Evolutionary conservation across 371 early-diverging fungal species (phyloP), one percentile per base, ranked within the genome.

Genomic region (Blastocladiella emersonii): DNA sequence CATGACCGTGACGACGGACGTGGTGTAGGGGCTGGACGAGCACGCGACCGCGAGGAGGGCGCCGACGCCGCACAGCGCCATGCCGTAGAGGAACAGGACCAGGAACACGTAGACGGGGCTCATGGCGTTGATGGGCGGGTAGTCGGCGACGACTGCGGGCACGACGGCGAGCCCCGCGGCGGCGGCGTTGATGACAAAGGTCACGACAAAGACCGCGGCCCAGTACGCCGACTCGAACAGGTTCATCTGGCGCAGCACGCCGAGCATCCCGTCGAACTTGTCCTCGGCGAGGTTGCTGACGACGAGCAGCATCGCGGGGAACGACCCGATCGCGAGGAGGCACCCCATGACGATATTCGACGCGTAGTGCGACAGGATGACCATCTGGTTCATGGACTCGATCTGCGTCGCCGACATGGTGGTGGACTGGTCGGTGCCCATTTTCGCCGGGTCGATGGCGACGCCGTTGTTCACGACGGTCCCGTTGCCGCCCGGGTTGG

Each of bases 171-270:
- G 1, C 8, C 27, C 59, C 13, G 59, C 59, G 13, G 59, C 59
- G 17, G n/a, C 23, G 8, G 30, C 41, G 17, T n/a, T 25, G 15
- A 59, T 25, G 23, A 13, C 37, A 12, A 36, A 0, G 25, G 32
- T 37, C 27, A 59, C 32, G 15, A 30, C 17, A 3, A 17, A 17
- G 1, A 59, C 32, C 4, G 36, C 8, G 17, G 27, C 30, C 59
- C 59, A 59, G 17, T 59, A 59, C 13, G 35, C 59, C 25, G 59
- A 59, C 37, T 59, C 59, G 37, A 36, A 41, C 41, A 59, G 37
- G 41, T 37, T 41, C 37, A 59, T 37, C 27, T 59, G 37, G 25
- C 59, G 59, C 37, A 59, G 15, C 3, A 10, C 8, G 37, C 27
- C 35, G 19, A 59, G 59, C 37, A 59, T 25, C 17, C 59, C 59